A percentile compares a stretch with the other conserved stretches of the same genome.
Conservation (phyloP, 257 asterid species). For the Lycium ferocissimum region DNA sequence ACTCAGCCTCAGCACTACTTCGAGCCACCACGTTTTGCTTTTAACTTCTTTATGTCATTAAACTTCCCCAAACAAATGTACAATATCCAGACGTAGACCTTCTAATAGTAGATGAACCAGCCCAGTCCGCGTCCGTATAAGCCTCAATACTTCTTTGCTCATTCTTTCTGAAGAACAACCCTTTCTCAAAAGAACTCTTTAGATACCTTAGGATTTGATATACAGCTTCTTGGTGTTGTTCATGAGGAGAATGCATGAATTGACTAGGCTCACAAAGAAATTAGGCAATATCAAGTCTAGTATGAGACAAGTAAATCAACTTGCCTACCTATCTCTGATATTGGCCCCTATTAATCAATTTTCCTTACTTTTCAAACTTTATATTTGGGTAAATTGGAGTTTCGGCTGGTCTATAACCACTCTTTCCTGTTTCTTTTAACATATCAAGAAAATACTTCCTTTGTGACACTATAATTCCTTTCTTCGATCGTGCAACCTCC, state of each 20-base stretch:
- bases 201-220: neutral
- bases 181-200: neutral
- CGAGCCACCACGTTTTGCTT: neutral
- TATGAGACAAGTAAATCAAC: neutral
- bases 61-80: neutral
- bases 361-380: neutral
- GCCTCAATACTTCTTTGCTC: neutral
- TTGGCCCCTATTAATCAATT: neutral
- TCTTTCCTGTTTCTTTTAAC: neutral
- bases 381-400: constrained; percentile 20
- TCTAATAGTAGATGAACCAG: neutral
- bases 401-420: neutral
- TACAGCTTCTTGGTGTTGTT: neutral
- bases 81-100: neutral
- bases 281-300: neutral
- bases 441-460: neutral
- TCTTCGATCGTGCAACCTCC: neutral
- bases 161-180: neutral
- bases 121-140: neutral
- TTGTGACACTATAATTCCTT: neutral
- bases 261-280: neutral
- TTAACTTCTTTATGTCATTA: neutral
- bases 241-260: neutral
- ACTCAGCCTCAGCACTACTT: neutral
- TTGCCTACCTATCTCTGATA: neutral